Conservation (phyloP, 441 rosid genomes). For the Erodium chrysanthum region DNA sequence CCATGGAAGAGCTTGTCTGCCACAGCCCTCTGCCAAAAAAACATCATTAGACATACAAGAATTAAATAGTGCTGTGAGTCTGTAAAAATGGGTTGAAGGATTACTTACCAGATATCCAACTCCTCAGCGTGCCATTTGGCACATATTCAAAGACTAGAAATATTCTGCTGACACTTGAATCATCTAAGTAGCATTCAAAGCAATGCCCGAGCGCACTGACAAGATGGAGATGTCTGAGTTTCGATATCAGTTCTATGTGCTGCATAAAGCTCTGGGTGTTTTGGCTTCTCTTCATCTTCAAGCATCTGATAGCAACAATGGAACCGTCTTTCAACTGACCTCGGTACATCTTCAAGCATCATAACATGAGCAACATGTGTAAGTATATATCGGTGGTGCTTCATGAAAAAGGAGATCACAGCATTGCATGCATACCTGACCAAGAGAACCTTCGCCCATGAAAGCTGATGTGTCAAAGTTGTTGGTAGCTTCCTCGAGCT, state of each 20-base stretch:
- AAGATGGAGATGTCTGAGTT: constrained; percentile 74
- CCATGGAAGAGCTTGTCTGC: constrained; percentile 49
- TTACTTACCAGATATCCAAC: constrained; percentile 74
- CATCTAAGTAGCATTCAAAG: constrained; percentile 83
- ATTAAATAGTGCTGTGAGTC: too few species aligned
- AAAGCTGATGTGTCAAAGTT: constrained; percentile 75
- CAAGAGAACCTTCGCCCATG: constrained; percentile 89
- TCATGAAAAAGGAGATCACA: too few species aligned
- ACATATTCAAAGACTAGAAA: constrained; percentile 79
- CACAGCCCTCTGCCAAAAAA: constrained; percentile 37
- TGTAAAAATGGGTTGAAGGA: not conserved
- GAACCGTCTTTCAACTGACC: constrained; percentile 75
- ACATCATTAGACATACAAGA: too few species aligned
- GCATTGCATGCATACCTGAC: constrained; percentile 45
- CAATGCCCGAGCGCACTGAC: constrained; percentile 90
- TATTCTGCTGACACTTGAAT: constrained; percentile 86
- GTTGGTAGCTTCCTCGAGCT: constrained; percentile 73
- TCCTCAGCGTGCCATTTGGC: constrained; percentile 72
- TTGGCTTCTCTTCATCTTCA: constrained; percentile 60
- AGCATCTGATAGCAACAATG: constrained; percentile 54
- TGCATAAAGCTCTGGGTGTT: constrained; percentile 70
- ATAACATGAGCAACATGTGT: constrained; percentile 6
- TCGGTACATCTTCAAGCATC: constrained; percentile 63
- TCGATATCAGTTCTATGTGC: constrained; percentile 76
- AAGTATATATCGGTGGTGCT: too few species aligned